Conservation (phyloP, 176 grass and related monocot species). For the Saccharum spontaneum region DNA sequence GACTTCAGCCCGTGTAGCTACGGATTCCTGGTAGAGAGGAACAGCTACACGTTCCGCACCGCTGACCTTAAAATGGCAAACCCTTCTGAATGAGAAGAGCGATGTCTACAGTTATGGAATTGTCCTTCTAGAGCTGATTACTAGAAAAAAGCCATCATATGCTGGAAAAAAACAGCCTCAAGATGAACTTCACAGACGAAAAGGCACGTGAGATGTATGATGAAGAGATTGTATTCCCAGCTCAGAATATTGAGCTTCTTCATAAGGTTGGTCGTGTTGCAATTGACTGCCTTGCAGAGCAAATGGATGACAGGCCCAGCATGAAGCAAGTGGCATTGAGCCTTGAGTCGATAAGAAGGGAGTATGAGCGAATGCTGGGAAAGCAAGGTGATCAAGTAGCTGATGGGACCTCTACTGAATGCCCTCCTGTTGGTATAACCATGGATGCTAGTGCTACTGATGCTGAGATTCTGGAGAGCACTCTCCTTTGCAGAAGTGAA, state of each 20-base stretch:
- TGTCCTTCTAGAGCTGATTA: conserved; percentile 10
- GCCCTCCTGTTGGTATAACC: neutral
- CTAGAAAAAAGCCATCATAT: neutral
- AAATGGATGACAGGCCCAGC: neutral
- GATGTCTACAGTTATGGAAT: neutral
- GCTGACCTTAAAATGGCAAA: neutral
- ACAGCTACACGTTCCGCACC: neutral
- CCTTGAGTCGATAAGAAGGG: neutral
- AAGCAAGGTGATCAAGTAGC: neutral
- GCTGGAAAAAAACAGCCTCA: neutral
- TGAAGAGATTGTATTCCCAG: neutral
- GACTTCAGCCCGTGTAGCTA: conserved; percentile 30
- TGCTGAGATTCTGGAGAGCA: neutral
- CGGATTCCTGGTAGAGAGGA: conserved; percentile 23
- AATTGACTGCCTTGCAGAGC: neutral
- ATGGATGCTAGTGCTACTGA: neutral
- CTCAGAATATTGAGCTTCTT: neutral
- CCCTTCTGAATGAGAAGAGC: too few species aligned
- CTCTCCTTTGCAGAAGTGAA: neutral
- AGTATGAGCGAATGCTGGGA: neutral
- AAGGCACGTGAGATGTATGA: neutral
- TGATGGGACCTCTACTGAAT: neutral
- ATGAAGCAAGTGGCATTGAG: neutral
- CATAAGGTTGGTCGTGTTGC: neutral
- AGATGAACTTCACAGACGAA: neutral